A percentile compares a stretch with the other conserved stretches of the same genome.
phyloP scores from a whole-genome alignment of 176 grass and related monocot genomes.

The Carex scoparia region DNA sequence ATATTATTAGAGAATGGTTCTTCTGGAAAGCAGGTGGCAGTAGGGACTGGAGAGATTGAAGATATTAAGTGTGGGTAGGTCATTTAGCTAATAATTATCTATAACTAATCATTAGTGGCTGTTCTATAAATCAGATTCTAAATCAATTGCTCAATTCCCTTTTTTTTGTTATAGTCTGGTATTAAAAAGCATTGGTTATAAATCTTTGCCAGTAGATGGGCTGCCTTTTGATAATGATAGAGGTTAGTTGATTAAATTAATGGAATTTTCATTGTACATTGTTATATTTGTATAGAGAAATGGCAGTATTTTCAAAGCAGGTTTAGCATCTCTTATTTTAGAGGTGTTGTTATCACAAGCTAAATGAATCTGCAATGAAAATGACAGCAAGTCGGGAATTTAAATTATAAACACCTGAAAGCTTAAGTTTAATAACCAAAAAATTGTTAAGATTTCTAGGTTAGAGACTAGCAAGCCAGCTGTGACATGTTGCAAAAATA shows the following conservation, averaged over 20 bases:
- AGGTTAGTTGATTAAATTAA: slow-evolving; percentile 40
- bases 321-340: not conserved
- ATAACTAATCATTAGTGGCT: not conserved
- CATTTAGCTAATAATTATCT: slow-evolving; percentile 18
- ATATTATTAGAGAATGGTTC: slow-evolving; percentile 48
- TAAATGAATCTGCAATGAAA: not conserved
- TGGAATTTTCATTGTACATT: not conserved
- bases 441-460: not conserved
- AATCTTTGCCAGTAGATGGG: slow-evolving; percentile 69
- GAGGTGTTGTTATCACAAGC: not conserved
- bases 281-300: not conserved
- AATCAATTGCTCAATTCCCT: not conserved
- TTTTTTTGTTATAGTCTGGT: slow-evolving; percentile 46
- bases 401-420: not conserved
- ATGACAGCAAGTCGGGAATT: not conserved
- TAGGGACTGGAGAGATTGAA: slow-evolving; percentile 74
- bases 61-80: slow-evolving; percentile 70
- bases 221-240: slow-evolving; percentile 68
- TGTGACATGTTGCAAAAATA: not conserved
- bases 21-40: slow-evolving; percentile 58
- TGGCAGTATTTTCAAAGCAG: not conserved
- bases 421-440: not conserved
- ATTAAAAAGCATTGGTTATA: slow-evolving; percentile 93
- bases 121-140: slow-evolving; percentile 15
- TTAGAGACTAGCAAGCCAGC: not conserved